Evolutionary conservation across 306 rosid genomes (phyloP), one percentile per base, ranked within the genome.

Genomic region (Mimosa pudica): DNA sequence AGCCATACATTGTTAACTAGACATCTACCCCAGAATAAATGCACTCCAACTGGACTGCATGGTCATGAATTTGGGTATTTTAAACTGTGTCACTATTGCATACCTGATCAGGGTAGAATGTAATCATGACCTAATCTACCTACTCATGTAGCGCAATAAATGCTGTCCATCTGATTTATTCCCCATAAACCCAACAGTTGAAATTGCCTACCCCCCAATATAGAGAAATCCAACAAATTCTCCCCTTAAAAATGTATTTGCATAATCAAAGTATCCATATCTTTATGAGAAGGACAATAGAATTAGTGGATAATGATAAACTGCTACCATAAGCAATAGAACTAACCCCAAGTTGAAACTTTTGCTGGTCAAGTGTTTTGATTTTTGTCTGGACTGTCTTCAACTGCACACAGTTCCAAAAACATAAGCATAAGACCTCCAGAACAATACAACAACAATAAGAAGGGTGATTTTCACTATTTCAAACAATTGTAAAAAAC

Each of bases 341-440:
- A 88, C 97, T 82, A 61, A 95, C 98, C 94, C 62, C 84, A 71
- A 90, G 81, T 84, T 90, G 89, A 80, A 83, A 81, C 86, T 82
- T 92, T 63, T 30, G 88, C 83, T 74, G 82, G 73, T 91, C 92
- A 87, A 88, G 88, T 76, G 61, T 45, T 71, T 73, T 70, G 75
- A 91, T 85, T 64, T 90, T 94, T 4, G 79, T 73, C 82, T 87
- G 86, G 76, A 91, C 88, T 84, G 84, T 87, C 87, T 88, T 88
- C 79, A 95, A 79, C 98, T 95, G 96, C 84, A 71, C 64, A 80
- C 2, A 76, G 73, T 81, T 79, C 79, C 81, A 83, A 69, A 38
- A 85, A 85, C 58, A 77, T 81, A 87, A 85, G 77, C 38, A 72
- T 55, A 68, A 65, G 71, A 62, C 35, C 9, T 68, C 70, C 57